Base-by-base conservation (phyloP, 116 monocot species). In the Trichopus zeylanicus region DNA sequence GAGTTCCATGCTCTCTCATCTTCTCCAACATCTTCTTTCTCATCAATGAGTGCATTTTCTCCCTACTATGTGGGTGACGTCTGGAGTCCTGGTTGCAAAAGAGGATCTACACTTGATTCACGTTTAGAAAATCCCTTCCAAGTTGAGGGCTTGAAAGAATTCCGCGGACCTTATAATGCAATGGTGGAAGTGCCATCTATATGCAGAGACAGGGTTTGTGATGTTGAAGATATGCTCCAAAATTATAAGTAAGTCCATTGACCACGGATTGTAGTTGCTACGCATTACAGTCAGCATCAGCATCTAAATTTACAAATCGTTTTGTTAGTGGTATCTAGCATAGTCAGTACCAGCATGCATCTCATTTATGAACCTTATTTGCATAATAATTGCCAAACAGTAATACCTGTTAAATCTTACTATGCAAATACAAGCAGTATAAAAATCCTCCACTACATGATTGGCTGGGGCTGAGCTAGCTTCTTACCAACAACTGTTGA, bases 61-160 rank as follows among this genome's bases (percentile, higher is more conserved):
- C 91, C 98, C 22, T 80, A 74, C 34, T 78, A 73, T 49, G 7
- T 75, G 11, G 91, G 76, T n/a, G 82, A 91, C 56, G 71, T 70
- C 24, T 94, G 78, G 82, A 94, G 81, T 62, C 87, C 95, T 37
- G 42, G 69, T 12, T 65, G 71, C 68, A 81, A 64, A 63, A 77
- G 75, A 66, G 87, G 79, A 47, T 69, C 75, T 12, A 79, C 66
- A 29, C 71, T 79, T 8, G 87, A 84, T 73, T 29, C 81, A 26
- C 69, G 77, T 37, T 64, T 88, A 46, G 82, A 87, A 39, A 97
- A 97, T 66, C 88, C 98, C 29, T 91, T 82, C 47, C 56, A 71
- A 19, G 74, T 98, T 12, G 85, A 98, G 66, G 98, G 98, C 21
- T 64, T 91, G 28, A 91, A 87, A 67, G 91, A 85, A 59, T 85